Base-by-base conservation (phyloP, 768 basidiomycete genomes). In the Suillus subluteus region DNA sequence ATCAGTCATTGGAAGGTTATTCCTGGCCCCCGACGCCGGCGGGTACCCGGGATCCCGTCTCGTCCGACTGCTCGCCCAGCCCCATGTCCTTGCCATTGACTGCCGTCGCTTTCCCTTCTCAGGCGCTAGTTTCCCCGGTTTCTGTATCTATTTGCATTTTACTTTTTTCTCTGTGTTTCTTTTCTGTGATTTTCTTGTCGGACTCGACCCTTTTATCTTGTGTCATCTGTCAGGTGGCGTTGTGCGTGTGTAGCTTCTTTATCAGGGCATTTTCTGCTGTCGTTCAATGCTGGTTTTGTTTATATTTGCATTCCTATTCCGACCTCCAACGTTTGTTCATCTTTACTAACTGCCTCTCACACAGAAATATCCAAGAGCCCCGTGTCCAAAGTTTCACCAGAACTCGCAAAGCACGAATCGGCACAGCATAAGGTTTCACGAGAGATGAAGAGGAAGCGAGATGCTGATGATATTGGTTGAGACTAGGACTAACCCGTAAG, bases 361-460 rank as follows among this genome's bases (percentile, higher is more conserved):
- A 62, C 77, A 93, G 96, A 98, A 80, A 96, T 97, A 71, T 90
- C 90, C 21, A 98, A 98, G 84, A 94, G 92, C 69, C 95, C 96
- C 0, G 91, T 95, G 69, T 94, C 92, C 13, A 96, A 96, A 76
- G 91, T 98, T 64, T 86, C 96, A 9, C 77, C 84, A 7, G 96
- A 99, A 74, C 82, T 99, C 65, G 95, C 93, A 15, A 90, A 91
- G 72, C 97, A 99, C 76, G 95, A 96, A 74, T 81, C 95, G 1
- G 95, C 96, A 6, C 94, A 95, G 78, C 93, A 95, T 75, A 90
- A 90, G 75, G 90, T 98, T 52, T 91, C 95, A 64, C 83, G 90
- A 73, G 96, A 97, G 79, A 98, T 97, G 96, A 98, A 96, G 83
- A 85, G 94, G 71, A 95, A 94, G 82, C 85, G 94, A 50, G 94